Evolutionary conservation across 164 flowering plant species (phyloP), one percentile per base, ranked within the genome.

Genomic region (Vitis rotundifolia): DNA sequence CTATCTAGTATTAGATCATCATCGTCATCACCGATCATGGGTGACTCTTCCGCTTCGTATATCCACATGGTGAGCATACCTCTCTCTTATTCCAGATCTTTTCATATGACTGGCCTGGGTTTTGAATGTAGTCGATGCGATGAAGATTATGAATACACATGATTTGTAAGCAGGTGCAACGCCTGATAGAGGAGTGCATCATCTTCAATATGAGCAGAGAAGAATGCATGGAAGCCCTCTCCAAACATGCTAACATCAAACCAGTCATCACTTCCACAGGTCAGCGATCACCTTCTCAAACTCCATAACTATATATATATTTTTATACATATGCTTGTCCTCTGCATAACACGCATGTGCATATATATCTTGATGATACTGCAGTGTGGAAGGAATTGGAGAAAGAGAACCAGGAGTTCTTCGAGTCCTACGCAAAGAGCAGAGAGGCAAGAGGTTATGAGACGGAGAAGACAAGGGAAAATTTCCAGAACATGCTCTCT

Each of bases 331-430:
- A 3, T 37, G 44, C 44, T 37, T 37, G 44, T 37, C 44, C 7
- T 37, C 7, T 37, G 44, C 44, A 3, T 37, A 6, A 37, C 5
- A 37, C 1, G 44, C 3, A 6, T 37, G 3, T 37, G 7, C 7
- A n/a, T 49, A 57, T 18, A 29, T 5, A 4, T 16, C 12, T 19
- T 29, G n/a, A 7, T 22, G 10, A 50, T 9, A 51, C 8, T 66
- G 71, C 69, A 93, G 98, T 93, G 67, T 93, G 98, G 98, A 84
- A 90, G 59, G 98, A 91, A 72, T 71, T 93, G 53, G 97, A 91
- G 86, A 93, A 91, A 60, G 97, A 87, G 88, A 93, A 93, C 90
- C 88, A 75, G 74, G 91, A 87, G 64, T 93, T 93, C 83, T 93
- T 93, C 54, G 89, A 90, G 61, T 85, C 83, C 3, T 93, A 93